Conservation (phyloP, 2,329 filamentous ascomycete species). For the Fusarium chlamydosporum region DNA sequence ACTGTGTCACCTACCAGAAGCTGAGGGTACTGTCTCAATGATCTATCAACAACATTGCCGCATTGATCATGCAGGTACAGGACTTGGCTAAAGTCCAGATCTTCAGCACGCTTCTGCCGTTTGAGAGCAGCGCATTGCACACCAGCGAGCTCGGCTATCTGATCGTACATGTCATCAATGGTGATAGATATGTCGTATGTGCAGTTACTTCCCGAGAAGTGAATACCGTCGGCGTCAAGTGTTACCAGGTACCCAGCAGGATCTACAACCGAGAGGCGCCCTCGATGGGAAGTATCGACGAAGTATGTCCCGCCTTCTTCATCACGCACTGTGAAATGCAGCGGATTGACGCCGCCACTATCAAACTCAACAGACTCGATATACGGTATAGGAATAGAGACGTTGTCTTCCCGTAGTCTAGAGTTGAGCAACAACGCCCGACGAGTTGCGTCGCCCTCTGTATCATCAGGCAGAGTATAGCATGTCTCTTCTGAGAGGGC, state of each 20-base stretch:
- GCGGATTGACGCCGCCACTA: slow-evolving; percentile 51
- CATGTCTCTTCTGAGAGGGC: slow-evolving; percentile 51
- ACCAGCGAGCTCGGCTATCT: slow-evolving; percentile 53
- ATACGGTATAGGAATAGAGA: slow-evolving; percentile 55
- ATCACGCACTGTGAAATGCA: slow-evolving; percentile 55
- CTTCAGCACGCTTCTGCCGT: slow-evolving; percentile 43
- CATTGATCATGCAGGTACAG: slow-evolving; percentile 57
- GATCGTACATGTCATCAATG: slow-evolving; percentile 54
- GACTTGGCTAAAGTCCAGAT: slow-evolving; percentile 52
- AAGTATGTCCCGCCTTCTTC: slow-evolving; percentile 48
- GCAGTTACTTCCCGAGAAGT: slow-evolving; percentile 55
- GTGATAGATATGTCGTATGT: slow-evolving; percentile 53
- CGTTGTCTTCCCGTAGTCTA: slow-evolving; percentile 51
- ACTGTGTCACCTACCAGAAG: slow-evolving; percentile 53
- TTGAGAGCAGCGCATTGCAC: slow-evolving; percentile 51
- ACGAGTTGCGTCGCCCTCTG: slow-evolving; percentile 42
- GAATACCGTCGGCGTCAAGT: slow-evolving; percentile 53
- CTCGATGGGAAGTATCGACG: slow-evolving; percentile 55
- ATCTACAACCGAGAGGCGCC: slow-evolving; percentile 53
- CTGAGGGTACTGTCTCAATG: slow-evolving; percentile 50
- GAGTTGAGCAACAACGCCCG: slow-evolving; percentile 54
- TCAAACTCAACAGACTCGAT: slow-evolving; percentile 57
- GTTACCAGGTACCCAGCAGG: slow-evolving; percentile 52
- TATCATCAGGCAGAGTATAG: slow-evolving; percentile 50
- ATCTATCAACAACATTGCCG: slow-evolving; percentile 48